Base-by-base conservation (phyloP, 305 asterid genomes). In the Fraxinus dipetala region DNA sequence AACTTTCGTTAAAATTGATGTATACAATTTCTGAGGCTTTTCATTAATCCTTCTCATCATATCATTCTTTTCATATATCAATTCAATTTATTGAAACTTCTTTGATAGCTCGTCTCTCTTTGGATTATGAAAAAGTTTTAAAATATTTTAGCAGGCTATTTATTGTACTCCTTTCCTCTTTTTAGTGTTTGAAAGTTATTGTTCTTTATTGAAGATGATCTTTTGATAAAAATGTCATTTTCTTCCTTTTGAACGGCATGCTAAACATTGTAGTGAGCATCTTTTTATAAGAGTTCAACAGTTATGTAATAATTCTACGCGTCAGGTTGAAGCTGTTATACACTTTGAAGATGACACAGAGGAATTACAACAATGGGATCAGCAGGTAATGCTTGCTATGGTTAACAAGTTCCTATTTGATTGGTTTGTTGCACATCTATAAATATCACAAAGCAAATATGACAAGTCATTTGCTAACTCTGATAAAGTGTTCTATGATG, bases 351-450 rank as follows among this genome's bases (percentile, higher is more conserved):
- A 95, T 85, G 99, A 95, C 88, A 93, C 97, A 0, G 95, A 90
- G 85, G 99, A 93, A 83, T 85, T 94, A 89, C 99, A 92, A 84
- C 98, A 91, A 84, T 95, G 99, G 99, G 99, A 95, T 92, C 97
- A 94, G 84, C 98, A 94, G 97, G 99, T 95, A 85, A 69, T 78
- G 16, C 83, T 72, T 51, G 38, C 76, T 72, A 80, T 69, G 48
- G 24, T 20, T 45, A 13, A 69, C 43, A 72, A 80, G 32, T 18
- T 31, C 14, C 16, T 51, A 51, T n/a, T 18, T 32, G 20, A 26
- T 36, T 59, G 51, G 76, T n/a, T 75, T 81, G 72, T 76, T 76
- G 0, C 28, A 13, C 31, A 0, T 22, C 75, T 83, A 30, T 54
- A 31, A 73, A 54, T 11, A 34, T 35, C 72, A 61, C 32, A 16